phyloP scores from a whole-genome alignment of 2,329 filamentous ascomycete species.

The Penicillium sp. region DNA sequence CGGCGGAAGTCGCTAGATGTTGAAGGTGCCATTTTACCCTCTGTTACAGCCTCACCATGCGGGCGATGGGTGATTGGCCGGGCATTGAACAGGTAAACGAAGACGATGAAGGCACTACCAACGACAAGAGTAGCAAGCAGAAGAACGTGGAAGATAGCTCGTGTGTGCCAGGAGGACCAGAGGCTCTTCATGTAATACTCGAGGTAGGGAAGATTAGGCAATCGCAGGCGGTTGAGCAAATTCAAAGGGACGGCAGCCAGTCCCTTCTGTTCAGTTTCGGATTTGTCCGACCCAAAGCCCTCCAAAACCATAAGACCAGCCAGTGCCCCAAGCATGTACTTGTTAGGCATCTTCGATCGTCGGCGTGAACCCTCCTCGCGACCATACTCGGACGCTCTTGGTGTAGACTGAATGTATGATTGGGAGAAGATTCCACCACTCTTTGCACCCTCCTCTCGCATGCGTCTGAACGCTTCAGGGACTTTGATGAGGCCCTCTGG shows the following conservation, averaged over 20 bases:
- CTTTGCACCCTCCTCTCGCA: constrained; percentile 42
- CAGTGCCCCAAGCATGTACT: constrained; percentile 90
- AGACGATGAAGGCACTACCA: constrained; percentile 60
- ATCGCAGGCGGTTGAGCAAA: constrained; percentile 51
- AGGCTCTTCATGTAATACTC: constrained; percentile 32
- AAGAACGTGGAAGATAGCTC: constrained; percentile 49
- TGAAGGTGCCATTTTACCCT: constrained; percentile 52
- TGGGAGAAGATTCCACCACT: constrained; percentile 41
- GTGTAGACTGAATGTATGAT: constrained; percentile 43
- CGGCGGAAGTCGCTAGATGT: constrained; percentile 83
- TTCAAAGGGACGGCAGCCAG: constrained; percentile 67
- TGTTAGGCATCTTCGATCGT: constrained; percentile 61
- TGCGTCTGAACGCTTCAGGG: constrained; percentile 48
- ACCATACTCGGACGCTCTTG: constrained; percentile 35
- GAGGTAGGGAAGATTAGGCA: constrained; percentile 30
- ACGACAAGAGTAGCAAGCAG: constrained; percentile 57
- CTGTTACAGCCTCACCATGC: constrained; percentile 39
- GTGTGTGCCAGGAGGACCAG: constrained; percentile 44
- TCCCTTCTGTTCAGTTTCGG: constrained; percentile 66
- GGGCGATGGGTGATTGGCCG: constrained; percentile 59
- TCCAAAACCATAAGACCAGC: constrained; percentile 92
- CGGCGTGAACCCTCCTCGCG: constrained; percentile 48
- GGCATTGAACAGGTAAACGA: constrained; percentile 59
- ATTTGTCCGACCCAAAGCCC: constrained; percentile 71
- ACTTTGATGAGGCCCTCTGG: constrained; percentile 50